Base-by-base conservation (phyloP, 805 yeast species). In the Yarrowia sp. region DNA sequence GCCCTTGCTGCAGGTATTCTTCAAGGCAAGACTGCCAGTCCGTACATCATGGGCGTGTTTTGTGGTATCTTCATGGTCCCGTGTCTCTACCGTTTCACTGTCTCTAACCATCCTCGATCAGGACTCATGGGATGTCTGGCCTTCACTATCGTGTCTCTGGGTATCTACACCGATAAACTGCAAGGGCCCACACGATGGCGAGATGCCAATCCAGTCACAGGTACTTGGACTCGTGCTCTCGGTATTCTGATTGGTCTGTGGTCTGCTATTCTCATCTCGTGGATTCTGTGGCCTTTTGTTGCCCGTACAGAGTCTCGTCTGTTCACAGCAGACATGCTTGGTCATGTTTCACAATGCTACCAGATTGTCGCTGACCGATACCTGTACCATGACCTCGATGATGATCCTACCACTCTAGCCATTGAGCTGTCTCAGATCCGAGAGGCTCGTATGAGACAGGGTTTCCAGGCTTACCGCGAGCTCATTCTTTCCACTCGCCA, bases 251-350 rank as follows among this genome's bases (percentile, higher is more conserved):
- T 81, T n/a, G 80, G 82, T 13, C 68, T 80, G 11, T 28, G 74
- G 8, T 65, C 76, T 0, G 72, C 83, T 0, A 72, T 79, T 31
- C 68, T 78, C 1, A 70, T 78, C 6, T 80, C 78, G 65, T 81
- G 84, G 82, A 51, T 80, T 0, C 69, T 81, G 13, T 81, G 84
- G 84, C 81, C 85, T 1, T 81, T 80, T 68, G 74, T 74, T 22
- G 81, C 84, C 3, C 76, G 79, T 44, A 73, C 72, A 9, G 83
- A 80, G 63, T 72, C 81, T 5, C 75, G 79, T 38, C 64, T 72
- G 1, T 77, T 83, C 0, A 70, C 78, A 18, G 71, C 83, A 0
- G 73, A 77, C 0, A 66, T 82, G 42, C 68, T 82, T 10, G 72
- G 76, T 4, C 80, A 82, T 66, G 72, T 82, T 28, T 76, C 81